Evolutionary conservation across 441 rosid species (phyloP), one percentile per base, ranked within the genome.

Genomic region (Geranium incanum): DNA sequence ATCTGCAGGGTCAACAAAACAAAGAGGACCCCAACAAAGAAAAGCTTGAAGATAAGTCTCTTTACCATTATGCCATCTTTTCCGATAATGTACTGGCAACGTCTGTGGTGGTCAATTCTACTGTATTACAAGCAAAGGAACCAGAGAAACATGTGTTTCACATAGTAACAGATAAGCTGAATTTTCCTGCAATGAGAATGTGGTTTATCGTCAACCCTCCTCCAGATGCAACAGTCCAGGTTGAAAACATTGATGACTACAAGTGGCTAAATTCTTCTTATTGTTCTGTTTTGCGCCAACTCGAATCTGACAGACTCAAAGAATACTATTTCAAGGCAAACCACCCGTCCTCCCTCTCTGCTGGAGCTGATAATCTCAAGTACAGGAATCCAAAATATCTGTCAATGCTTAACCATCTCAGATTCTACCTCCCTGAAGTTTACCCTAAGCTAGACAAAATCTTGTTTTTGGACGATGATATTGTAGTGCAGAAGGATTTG

Each of bases 341-440:
- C 70, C 88, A 90, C 70, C 96, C 95, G 68, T 88, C 96, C 21
- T 86, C 89, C 3, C 84, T 91, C 33, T 84, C 91, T 64, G 87
- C 81, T 71, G 99, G 97, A 2, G 82, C 87, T 36, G 99, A 91
- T 76, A 85, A 89, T 83, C 97, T 94, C 39, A 94, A 92, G 74
- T 94, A 94, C 70, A 80, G 97, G 81, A 92, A 94, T 79, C 97
- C 99, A 11, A 94, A 92, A 73, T 94, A 94, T 81, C 77, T 94
- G 71, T 92, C 97, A n/a, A 92, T 94, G 99, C 83, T 92, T 83
- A 94, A 92, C 86, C 97, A 94, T 80, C 97, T 94, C 23, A 84
- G 99, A 23, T 94, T 94, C 84, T 94, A 94, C 79, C 96, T 94
- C 62, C 98, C 98, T 55, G 96, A 94, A 84, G 97, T 88, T 6